Base-by-base conservation (phyloP, 1,284 basidiomycete genomes). In the Leccinum variabile region DNA sequence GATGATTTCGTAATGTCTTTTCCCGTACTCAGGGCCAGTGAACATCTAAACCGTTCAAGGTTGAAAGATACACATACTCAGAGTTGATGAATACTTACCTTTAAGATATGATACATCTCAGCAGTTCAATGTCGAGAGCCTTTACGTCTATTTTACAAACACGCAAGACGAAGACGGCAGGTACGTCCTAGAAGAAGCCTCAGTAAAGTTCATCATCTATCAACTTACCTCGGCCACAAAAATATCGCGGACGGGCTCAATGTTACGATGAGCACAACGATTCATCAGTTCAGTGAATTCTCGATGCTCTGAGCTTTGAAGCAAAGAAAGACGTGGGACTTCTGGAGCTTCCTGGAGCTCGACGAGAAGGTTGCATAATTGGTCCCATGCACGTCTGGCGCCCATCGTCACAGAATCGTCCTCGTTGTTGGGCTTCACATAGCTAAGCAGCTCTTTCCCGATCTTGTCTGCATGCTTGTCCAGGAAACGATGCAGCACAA, bases 401-500 rank as follows among this genome's bases (percentile, higher is more conserved):
- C 82, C 82, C 68, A 85, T 72, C 50, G 85, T 79, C 63, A 82
- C 76, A 30, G 80, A 74, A 61, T 88, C 86, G 22, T 82, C 83
- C 63, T 91, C 89, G 5, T 77, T 71, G 14, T 83, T 82, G 2
- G 85, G 80, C 63, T 88, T 87, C 10, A 87, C 85, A 41, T 88
- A 83, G 68, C 90, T 90, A 14, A 93, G 82, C 2, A 94, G 77
- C 67, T 92, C 91, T 71, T 91, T 91, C 39, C 91, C 92, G 58
- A 94, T 89, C 74, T 92, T 92, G 72, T 93, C 91, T 1, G 89
- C 87, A 68, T 93, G 88, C 62, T 88, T 90, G 68, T 90, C 85
- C 68, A 94, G 87, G 77, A 92, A 94, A 14, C 91, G 87, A 71
- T 94, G 92, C 9, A 94, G 77, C 10, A 94, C 88, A 54, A 91